Evolutionary conservation across 352 stramenopile genomes (phyloP).

Genomic region (Globisporangium radiosum): DNA sequence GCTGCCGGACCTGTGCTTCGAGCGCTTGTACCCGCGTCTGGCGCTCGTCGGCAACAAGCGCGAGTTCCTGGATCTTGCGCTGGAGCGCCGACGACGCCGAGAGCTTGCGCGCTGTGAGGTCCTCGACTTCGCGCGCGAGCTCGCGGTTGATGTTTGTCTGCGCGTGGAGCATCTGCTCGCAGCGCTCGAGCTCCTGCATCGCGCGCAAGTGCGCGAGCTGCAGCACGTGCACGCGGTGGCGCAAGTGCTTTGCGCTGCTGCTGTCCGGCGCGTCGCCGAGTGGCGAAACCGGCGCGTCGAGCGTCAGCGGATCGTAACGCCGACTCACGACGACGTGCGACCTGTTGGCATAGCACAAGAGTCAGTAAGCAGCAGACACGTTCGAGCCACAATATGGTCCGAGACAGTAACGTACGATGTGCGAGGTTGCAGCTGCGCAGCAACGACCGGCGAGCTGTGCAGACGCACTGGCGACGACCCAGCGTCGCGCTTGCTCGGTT

Average conservation of each 20-base stretch:
- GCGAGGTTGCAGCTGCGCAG: not conserved
- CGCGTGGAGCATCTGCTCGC: conserved; percentile 92
- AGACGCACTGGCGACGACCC: conserved; percentile 54
- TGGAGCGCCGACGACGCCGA: conserved; percentile 66
- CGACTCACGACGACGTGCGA: conserved; percentile 22
- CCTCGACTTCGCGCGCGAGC: conserved; percentile 87
- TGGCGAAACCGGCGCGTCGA: not conserved
- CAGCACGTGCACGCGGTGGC: conserved; percentile 80
- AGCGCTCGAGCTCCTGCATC: conserved; percentile 88
- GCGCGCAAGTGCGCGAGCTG: conserved; percentile 87
- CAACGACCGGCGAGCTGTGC: conserved; percentile 6
- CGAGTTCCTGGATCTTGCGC: conserved; percentile 79
- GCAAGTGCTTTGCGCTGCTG: conserved; percentile 49
- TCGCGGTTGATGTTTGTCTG: conserved; percentile 94
- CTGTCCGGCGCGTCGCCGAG: conserved; percentile 12
- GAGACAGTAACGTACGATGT: not conserved
- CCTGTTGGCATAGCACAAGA: conserved; percentile 8
- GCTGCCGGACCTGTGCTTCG: conserved; percentile 84
- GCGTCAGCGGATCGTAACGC: conserved; percentile 24
- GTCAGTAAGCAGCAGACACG: no score
- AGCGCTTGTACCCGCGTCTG: conserved; percentile 77
- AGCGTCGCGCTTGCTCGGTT: conserved; percentile 48
- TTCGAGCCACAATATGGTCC: no score
- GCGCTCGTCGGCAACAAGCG: conserved; percentile 74
- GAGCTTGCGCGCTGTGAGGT: conserved; percentile 70